Evolutionary conservation across 768 basidiomycete genomes (phyloP).

Genomic region (Suillus luteus): DNA sequence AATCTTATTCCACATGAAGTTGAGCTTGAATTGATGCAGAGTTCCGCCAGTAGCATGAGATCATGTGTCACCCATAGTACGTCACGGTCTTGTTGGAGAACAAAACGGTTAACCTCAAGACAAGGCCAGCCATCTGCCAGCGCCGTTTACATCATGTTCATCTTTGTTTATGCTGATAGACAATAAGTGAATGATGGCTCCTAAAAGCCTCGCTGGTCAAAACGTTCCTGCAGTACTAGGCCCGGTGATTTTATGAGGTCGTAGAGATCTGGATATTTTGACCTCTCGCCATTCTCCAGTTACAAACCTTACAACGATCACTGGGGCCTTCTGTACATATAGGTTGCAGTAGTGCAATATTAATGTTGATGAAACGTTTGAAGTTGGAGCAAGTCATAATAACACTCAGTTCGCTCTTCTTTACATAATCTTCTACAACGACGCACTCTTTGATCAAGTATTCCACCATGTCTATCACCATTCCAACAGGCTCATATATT

Average conservation of each 20-base stretch:
- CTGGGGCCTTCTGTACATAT: neutral
- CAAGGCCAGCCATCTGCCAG: neutral
- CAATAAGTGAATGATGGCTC: too few species aligned
- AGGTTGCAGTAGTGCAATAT: too few species aligned
- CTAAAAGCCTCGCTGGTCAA: neutral
- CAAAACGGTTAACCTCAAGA: neutral
- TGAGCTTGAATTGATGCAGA: neutral
- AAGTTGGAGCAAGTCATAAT: too few species aligned
- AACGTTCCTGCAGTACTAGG: neutral
- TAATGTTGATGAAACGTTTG: too few species aligned
- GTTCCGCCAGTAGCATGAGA: neutral
- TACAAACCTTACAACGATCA: neutral
- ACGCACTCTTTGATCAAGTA: neutral
- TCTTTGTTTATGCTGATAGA: neutral
- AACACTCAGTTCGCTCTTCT: neutral
- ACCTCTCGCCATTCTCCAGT: neutral
- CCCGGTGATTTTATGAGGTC: too few species aligned
- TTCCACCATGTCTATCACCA: neutral
- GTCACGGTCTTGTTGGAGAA: neutral
- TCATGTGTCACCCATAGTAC: neutral
- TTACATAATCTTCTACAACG: too few species aligned
- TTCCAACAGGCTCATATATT: conserved; percentile 15
- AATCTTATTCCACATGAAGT: neutral
- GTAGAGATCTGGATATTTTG: too few species aligned
- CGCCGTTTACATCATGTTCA: neutral